These are phyloP conservation scores for Talaromyces rugulosus DNA, from an alignment of 2,329 filamentous ascomycete species.

Conservation along the genomic window DNA sequence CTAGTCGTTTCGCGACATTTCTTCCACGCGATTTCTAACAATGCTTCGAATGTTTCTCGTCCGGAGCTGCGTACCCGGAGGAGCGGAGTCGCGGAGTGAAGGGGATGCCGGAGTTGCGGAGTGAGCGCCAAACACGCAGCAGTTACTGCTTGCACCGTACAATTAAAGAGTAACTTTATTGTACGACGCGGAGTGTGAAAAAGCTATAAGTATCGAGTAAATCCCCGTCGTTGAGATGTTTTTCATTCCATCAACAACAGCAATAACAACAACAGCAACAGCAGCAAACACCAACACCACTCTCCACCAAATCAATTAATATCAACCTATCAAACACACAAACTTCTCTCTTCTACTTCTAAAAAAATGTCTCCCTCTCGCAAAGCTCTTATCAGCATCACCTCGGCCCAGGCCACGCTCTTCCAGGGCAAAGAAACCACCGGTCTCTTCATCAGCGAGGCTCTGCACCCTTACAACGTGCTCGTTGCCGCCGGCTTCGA, in stretches of 20 bases:
- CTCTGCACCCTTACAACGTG: conserved; percentile 47
- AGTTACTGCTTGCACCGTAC: background rate
- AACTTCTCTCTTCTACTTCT: background rate
- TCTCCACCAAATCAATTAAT: background rate
- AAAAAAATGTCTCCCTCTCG: conserved; percentile 26
- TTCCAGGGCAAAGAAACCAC: conserved; percentile 37
- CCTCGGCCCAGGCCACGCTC: conserved; percentile 40
- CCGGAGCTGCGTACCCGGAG: background rate
- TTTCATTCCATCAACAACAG: background rate
- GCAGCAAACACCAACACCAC: background rate
- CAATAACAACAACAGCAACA: background rate
- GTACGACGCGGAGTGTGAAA: background rate
- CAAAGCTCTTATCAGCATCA: conserved; percentile 41
- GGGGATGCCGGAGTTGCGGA: background rate
- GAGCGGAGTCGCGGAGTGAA: background rate
- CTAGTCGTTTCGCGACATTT: background rate
- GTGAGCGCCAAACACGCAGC: background rate
- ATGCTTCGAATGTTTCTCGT: too few relatives aligned
- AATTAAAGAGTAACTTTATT: background rate
- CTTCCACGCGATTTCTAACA: too few relatives aligned
- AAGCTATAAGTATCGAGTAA: background rate
- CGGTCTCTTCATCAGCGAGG: conserved; percentile 47
- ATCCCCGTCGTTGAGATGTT: background rate
- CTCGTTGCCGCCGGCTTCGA: conserved; percentile 40
- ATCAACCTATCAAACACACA: background rate